These are phyloP conservation scores for Primulina tabacum DNA, from an alignment of 257 asterid species.

Conservation along the genomic window DNA sequence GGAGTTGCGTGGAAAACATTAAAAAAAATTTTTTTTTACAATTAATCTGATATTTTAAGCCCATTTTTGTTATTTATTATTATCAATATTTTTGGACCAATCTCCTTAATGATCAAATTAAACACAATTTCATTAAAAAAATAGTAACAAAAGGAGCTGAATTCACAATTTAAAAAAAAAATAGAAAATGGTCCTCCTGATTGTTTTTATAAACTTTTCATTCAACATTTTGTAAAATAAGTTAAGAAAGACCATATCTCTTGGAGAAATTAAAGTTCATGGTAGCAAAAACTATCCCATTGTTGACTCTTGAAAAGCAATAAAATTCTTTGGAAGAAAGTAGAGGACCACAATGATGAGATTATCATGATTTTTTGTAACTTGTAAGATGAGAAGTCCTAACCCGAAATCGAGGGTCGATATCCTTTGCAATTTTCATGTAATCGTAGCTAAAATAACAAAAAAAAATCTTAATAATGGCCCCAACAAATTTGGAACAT, in stretches of 20 bases:
- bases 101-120: neutral
- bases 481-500: conserved; percentile 32
- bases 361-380: conserved; percentile 32
- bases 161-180: no score
- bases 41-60: neutral
- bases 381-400: conserved; percentile 41
- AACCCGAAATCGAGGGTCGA: conserved; percentile 37
- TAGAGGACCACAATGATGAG: conserved; percentile 56
- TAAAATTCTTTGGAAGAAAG: conserved; percentile 20
- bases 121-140: no score
- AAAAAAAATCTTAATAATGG: conserved; percentile 30
- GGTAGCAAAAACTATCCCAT: conserved; percentile 26
- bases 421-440: conserved; percentile 32
- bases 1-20: neutral
- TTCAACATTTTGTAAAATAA: conserved; percentile 5
- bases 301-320: conserved; percentile 36
- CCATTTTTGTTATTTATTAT: neutral
- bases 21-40: no score
- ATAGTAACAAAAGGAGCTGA: neutral
- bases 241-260: conserved; percentile 23
- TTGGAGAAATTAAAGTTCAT: conserved; percentile 16
- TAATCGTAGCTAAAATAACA: conserved; percentile 26
- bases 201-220: neutral
- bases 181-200: neutral
- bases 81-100: neutral